Evolutionary conservation across 1,139 yeast species (phyloP), one percentile per base, ranked within the genome.

Genomic region (Magnusiomyces paraingens): DNA sequence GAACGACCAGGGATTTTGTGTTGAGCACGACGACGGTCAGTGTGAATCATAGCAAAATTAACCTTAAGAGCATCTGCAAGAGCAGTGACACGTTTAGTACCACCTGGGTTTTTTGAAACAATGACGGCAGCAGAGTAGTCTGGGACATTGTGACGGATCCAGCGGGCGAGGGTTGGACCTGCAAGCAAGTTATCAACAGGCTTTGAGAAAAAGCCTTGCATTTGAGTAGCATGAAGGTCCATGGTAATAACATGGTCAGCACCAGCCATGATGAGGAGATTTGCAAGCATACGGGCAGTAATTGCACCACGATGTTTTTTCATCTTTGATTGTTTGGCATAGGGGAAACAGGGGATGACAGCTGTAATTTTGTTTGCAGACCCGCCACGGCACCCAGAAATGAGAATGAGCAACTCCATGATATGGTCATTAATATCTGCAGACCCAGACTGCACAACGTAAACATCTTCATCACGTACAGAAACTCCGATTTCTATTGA

Each of bases 241-340:
- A 93, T 91, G 5, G 96, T 88, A 44, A 93, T 94, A 59, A 93
- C 95, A 73, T 93, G 99, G 72, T 94, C 99, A 21, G 98, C 99
- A 60, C 99, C 99, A 1, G 99, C 98, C 95, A 93, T 93, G 54
- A 91, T 84, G 61, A 94, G 76, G 66, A 94, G 74, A 64, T 93
- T 93, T 56, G 99, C 98, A 68, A 94, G 79, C 99, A 94, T 91
- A 68, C 98, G 81, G n/a, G 99, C 99, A 3, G 99, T 91, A 64
- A 94, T 94, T 39, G 99, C 98, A 55, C 99, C 99, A 72, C 99
- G 80, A 68, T 93, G 98, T 70, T 89, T 93, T 75, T 91, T 93
- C 99, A 93, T 94, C 74, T 93, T 93, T 60, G 93, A 83, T 71
- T 94, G 99, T 70, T 93, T 94, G 26, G 97, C 89, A 73, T 94